Evolutionary conservation across 495 filamentous ascomycete species (phyloP).

Genomic region (Hypoxylon fragiforme): DNA sequence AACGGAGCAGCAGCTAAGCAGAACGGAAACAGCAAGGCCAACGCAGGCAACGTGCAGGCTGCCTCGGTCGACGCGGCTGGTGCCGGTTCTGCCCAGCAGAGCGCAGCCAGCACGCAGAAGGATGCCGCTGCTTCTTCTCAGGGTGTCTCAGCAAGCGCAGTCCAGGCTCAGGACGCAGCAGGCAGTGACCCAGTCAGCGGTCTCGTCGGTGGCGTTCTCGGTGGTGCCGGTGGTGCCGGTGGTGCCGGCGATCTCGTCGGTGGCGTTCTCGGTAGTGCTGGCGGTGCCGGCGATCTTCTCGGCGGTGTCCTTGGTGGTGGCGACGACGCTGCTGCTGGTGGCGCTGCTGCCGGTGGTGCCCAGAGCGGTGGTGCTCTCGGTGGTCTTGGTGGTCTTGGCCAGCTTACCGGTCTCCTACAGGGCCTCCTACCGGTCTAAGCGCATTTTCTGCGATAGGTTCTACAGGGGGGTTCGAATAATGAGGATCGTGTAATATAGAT

Average conservation of each 20-base stretch:
- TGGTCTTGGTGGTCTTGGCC: neutral
- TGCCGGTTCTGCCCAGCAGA: constrained; percentile 2
- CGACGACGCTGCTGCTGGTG: constrained; percentile 1
- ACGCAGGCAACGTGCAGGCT: no score
- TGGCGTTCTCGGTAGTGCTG: neutral
- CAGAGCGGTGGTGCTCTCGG: constrained; percentile 7
- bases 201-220: constrained; percentile 15
- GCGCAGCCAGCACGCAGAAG: no score
- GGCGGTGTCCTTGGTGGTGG: constrained; percentile 3
- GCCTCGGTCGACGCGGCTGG: no score
- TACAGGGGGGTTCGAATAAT: neutral
- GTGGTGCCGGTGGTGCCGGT: constrained; percentile 1
- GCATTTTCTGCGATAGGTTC: neutral
- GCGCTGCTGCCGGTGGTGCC: neutral
- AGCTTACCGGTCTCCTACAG: constrained; percentile 5
- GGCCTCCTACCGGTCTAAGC: constrained; percentile 17
- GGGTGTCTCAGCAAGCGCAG: neutral
- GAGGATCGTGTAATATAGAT: constrained; percentile 19
- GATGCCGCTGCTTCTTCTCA: no score
- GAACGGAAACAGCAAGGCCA: neutral
- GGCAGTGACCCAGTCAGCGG: constrained; percentile 19
- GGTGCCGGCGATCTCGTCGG: neutral
- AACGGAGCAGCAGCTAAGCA: neutral
- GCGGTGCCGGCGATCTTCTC: constrained; percentile 8
- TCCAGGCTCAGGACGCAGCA: constrained; percentile 5